Percentiles rank a stretch among this genome's conserved stretches.
Conservation (phyloP, 2,329 filamentous ascomycete genomes). For the Teratosphaeria destructans region DNA sequence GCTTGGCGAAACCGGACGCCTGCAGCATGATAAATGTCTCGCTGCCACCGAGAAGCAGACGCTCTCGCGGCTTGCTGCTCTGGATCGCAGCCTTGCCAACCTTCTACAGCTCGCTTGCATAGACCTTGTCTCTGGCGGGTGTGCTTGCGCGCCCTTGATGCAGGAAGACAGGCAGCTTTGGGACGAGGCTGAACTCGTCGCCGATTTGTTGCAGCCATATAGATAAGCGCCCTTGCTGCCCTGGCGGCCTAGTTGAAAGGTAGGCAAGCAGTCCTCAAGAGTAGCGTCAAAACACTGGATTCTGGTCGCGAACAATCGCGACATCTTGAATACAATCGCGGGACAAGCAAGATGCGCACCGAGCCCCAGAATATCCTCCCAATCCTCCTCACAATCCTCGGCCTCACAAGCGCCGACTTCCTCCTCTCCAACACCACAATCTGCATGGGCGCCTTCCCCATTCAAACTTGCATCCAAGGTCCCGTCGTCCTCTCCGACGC, state of each 20-base stretch:
- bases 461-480: conserved; percentile 9
- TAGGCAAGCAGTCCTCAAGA: neutral
- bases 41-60: neutral
- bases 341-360: neutral
- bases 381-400: neutral
- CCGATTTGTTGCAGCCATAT: neutral
- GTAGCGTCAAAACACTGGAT: neutral
- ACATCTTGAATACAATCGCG: too few relatives aligned
- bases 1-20: neutral
- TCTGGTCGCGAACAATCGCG: neutral
- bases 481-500: conserved; percentile 9
- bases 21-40: neutral
- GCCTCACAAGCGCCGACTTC: conserved; percentile 10
- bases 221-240: neutral
- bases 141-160: neutral
- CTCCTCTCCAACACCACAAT: conserved; percentile 13
- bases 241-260: neutral
- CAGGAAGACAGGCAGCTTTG: neutral
- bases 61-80: neutral
- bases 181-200: neutral
- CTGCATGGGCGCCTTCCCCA: conserved; percentile 12
- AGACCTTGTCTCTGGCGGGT: neutral
- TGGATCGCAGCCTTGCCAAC: neutral
- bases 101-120: neutral
- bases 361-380: neutral